Conservation (phyloP, 768 basidiomycete genomes). For the Dentipellis sp. region DNA sequence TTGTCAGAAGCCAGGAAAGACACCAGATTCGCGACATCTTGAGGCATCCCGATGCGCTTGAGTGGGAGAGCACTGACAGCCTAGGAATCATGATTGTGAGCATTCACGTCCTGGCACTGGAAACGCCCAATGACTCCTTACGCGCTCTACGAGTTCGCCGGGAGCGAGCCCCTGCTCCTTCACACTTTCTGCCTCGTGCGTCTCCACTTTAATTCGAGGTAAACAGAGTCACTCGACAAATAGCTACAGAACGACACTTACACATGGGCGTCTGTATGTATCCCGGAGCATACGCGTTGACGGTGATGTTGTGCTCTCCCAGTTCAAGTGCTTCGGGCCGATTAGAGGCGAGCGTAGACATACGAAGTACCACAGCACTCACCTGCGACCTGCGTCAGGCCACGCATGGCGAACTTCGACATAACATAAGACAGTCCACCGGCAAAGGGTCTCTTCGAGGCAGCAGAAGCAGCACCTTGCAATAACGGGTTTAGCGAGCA, state of each 20-base stretch:
- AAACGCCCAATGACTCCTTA: too few species aligned
- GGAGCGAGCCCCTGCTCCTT: too few species aligned
- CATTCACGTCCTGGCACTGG: too few species aligned
- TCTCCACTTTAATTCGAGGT: too few species aligned
- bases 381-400: slow-evolving; percentile 19
- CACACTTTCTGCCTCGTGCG: too few species aligned
- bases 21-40: too few species aligned
- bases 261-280: slow-evolving; percentile 13
- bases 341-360: not conserved
- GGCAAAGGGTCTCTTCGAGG: slow-evolving; percentile 4
- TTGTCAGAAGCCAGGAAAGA: too few species aligned
- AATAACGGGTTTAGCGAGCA: not conserved
- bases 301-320: slow-evolving; percentile 14
- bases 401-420: slow-evolving; percentile 24
- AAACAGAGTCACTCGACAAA: too few species aligned
- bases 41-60: too few species aligned
- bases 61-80: too few species aligned
- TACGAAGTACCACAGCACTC: not conserved
- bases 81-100: too few species aligned
- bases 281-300: slow-evolving; percentile 18
- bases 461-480: slow-evolving; percentile 6
- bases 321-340: slow-evolving; percentile 13
- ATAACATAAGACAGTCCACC: slow-evolving; percentile 17
- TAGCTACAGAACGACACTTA: not conserved
- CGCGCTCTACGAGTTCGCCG: too few species aligned